phyloP scores from a whole-genome alignment of 1,284 basidiomycete species.

The Sporisorium graminicola region DNA sequence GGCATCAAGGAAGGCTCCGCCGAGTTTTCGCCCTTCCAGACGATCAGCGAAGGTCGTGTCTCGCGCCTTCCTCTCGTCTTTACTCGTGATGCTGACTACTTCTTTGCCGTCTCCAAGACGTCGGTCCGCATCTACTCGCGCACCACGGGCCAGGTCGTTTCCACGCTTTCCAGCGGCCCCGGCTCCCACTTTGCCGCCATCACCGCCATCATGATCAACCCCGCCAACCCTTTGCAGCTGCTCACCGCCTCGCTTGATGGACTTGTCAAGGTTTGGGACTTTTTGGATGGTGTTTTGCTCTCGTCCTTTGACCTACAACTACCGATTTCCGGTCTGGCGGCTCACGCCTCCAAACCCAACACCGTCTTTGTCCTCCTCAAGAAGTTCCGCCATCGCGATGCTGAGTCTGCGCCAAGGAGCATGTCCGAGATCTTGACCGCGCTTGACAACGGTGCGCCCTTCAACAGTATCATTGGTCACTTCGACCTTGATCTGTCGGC shows the following conservation, averaged over 20 bases:
- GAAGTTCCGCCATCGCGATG: conserved; percentile 70
- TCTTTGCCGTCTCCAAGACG: conserved; percentile 60
- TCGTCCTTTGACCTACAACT: conserved; percentile 73
- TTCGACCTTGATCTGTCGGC: conserved; percentile 41
- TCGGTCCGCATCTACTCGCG: conserved; percentile 63
- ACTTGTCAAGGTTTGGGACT: conserved; percentile 90
- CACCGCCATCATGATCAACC: conserved; percentile 83
- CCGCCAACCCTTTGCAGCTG: conserved; percentile 88
- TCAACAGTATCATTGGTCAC: conserved; percentile 55
- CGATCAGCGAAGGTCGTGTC: conserved; percentile 47
- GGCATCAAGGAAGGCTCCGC: conserved; percentile 20
- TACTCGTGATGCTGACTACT: conserved; percentile 58
- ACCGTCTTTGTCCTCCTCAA: conserved; percentile 78
- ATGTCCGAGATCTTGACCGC: conserved; percentile 34
- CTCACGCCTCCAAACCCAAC: conserved; percentile 78
- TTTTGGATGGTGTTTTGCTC: conserved; percentile 84
- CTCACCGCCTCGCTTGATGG: conserved; percentile 88
- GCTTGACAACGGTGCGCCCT: conserved; percentile 34
- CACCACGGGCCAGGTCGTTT: conserved; percentile 61
- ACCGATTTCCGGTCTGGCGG: conserved; percentile 80
- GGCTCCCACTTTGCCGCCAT: conserved; percentile 58
- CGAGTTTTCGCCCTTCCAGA: conserved; percentile 42
- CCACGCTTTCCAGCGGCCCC: conserved; percentile 58
- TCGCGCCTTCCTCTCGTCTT: conserved; percentile 48
- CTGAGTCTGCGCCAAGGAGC: conserved; percentile 29